A percentile compares a stretch with the other conserved stretches of the same genome.
phyloP scores from a whole-genome alignment of 2,329 filamentous ascomycete species.

The Penicillium sp. region DNA sequence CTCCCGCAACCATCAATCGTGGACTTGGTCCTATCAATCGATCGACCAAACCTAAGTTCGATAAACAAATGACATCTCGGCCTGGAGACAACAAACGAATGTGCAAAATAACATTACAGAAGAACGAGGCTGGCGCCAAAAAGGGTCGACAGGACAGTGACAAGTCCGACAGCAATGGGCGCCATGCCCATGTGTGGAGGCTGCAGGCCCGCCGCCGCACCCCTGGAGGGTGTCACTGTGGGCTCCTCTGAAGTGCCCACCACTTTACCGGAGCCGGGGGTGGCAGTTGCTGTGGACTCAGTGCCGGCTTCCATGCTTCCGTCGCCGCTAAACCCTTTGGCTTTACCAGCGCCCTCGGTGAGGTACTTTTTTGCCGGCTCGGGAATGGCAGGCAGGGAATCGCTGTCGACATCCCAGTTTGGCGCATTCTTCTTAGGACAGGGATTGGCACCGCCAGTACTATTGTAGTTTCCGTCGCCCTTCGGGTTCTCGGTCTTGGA shows the following conservation, averaged over 20 bases:
- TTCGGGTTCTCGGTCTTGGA: conserved; percentile 46
- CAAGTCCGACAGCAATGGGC: conserved; percentile 48
- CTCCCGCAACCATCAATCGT: no score
- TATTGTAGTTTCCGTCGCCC: conserved; percentile 57
- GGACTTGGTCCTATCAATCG: no score
- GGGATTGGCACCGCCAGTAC: conserved; percentile 46
- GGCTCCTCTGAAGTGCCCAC: conserved; percentile 18
- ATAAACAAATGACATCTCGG: no score
- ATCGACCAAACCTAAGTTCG: no score
- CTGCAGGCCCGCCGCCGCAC: conserved; percentile 35
- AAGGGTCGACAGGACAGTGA: conserved; percentile 49
- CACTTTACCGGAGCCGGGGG: conserved; percentile 45
- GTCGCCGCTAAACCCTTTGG: conserved; percentile 50
- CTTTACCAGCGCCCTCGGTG: conserved; percentile 53
- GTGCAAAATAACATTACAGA: conserved; percentile 24
- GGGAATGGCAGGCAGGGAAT: conserved; percentile 54
- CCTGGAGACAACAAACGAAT: no score
- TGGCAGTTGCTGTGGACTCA: conserved; percentile 44
- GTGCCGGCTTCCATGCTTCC: conserved; percentile 54
- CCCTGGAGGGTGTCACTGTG: conserved; percentile 31
- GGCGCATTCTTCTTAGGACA: conserved; percentile 50
- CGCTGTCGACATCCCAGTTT: conserved; percentile 53
- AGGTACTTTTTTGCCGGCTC: conserved; percentile 52
- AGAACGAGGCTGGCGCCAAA: conserved; percentile 46
- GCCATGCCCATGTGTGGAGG: conserved; percentile 40